Conservation (phyloP, 805 yeast species). For the Metschnikowia baotianmanensis region DNA sequence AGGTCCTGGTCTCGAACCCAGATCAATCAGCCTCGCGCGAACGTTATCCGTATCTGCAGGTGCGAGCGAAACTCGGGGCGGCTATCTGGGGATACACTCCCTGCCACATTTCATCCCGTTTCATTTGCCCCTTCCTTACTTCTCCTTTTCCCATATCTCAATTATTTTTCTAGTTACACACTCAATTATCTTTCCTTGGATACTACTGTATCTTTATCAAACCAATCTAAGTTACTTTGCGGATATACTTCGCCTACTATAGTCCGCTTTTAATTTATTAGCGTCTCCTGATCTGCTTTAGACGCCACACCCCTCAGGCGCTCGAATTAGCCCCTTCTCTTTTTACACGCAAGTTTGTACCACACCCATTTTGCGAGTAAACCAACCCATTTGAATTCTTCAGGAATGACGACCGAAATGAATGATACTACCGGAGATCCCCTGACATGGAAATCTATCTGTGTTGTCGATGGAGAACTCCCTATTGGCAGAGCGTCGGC, state of each 20-base stretch:
- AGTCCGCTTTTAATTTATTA: not conserved
- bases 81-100: constrained; percentile 9
- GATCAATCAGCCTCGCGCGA: no score
- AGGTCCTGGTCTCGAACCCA: no score
- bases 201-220: not conserved
- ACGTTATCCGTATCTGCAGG: constrained; percentile 7
- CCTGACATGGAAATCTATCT: constrained; percentile 8
- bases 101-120: constrained; percentile 10
- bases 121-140: not conserved
- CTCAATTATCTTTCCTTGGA: not conserved
- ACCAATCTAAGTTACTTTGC: not conserved
- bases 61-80: not conserved
- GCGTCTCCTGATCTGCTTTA: not conserved
- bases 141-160: not conserved
- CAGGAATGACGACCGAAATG: not conserved
- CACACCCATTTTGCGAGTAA: not conserved
- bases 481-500: constrained; percentile 30
- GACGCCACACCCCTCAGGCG: constrained; percentile 1
- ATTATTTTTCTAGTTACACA: not conserved
- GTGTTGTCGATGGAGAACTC: constrained; percentile 7
- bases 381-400: not conserved
- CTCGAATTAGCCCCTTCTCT: not conserved
- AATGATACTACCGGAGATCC: constrained; percentile 5
- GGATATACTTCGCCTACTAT: not conserved
- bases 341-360: not conserved